Base-by-base conservation (phyloP, 257 asterid genomes). In the Solanum chiquidenum region DNA sequence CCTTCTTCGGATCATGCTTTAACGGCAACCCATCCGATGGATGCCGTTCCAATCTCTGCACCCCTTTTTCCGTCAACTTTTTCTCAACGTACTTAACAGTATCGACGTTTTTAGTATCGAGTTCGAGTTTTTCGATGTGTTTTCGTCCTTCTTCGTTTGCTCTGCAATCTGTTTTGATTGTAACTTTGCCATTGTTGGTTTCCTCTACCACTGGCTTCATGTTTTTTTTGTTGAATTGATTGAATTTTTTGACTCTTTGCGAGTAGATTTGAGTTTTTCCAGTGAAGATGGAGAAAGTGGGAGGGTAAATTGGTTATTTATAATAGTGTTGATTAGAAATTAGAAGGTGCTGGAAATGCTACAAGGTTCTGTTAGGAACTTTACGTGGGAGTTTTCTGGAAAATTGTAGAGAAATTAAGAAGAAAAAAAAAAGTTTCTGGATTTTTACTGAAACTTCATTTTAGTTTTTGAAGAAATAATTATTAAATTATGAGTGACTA, bases 1-100 rank as follows among this genome's bases (percentile, higher is more conserved):
- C 98, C 38, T 92, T 95, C 92, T 95, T 96, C 0, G 94, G 96
- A 8, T 93, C 93, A 33, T 94, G 98, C 90, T 93, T 93, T 33
- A 93, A 88, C 21, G 96, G 98, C 27, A 94, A 91, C 23, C 98
- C 98, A 18, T 96, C 98, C 1, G 91, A 93, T 11, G 98, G 98
- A 89, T 88, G 98, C 27, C 98, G 95, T 60, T 95, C 98, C 86
- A 91, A 42, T 49, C 98, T 86, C 37, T 87, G 92, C 4, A 95
- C 90, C 3, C 96, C 98, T 86, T 92, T 94, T 82, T 91, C 93
- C 1, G 80, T 64, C 4, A 93, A 91, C 86, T 94, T 94, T 20
- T 52, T 88, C 75, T 93, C 95, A 0, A 93, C 84, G 88, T 93
- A 86, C 87, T 94, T 93, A 2, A 92, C 74, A 0, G 92, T 94